Evolutionary conservation across 495 filamentous ascomycete genomes (phyloP), one percentile per base, ranked within the genome.

Genomic region (Bacidia gigantensis): DNA sequence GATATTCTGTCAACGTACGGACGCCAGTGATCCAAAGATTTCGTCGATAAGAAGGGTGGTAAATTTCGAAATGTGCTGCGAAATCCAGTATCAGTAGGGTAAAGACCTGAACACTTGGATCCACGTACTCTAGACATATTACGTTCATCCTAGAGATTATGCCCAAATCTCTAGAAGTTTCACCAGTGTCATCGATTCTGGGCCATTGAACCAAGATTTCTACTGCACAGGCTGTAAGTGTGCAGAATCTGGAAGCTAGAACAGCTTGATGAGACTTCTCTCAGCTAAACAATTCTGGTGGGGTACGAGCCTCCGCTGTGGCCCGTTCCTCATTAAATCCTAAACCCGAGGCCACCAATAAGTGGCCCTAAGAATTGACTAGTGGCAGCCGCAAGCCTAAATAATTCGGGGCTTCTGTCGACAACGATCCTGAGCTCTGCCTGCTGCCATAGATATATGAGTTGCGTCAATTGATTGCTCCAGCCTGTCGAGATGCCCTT

Each of bases 41-140:
- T 95, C 87, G 54, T 87, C 77, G 43, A 96, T 80, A n/a, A 96
- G 76, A 60, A 95, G 80, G 67, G 79, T 72, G 69, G 87, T 94
- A 48, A 97, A 83, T 76, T 97, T 85, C 61, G 78, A 75, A 41
- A 76, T 71, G 59, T 84, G 71, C 72, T 79, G 45, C 25, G 22
- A 46, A 74, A 41, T 38, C 3, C n/a, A 12, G 43, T 20, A 46
- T 52, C 39, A 57, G 32, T 26, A 46, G 56, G 47, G 18, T 18
- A 3, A 39, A 12, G 47, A 2, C n/a, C 12, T 39, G 24, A 52
- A 21, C 29, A 45, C 7, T 9, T 38, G 22, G 44, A 58, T 58
- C 52, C 48, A 61, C 68, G 41, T 69, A 81, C 78, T 65, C 70
- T 72, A 58, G 77, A 79, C 70, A 80, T 80, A 52, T 69, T 63